Base-by-base conservation (phyloP, 129 eudicot species). In the Logfia minima region DNA sequence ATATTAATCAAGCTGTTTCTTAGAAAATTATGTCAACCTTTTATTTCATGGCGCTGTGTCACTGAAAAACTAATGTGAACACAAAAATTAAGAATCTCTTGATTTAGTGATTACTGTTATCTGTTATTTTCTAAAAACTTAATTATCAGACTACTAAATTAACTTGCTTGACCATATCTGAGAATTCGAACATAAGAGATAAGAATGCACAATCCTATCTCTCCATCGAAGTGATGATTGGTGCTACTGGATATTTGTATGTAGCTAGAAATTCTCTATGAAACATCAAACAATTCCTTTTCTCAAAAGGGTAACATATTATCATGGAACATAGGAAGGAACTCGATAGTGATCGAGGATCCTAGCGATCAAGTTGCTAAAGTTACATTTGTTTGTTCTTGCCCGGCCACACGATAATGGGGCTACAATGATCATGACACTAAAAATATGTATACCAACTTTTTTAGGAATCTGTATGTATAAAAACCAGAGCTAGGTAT, bases 301-400 rank as follows among this genome's bases (percentile, higher is more conserved):
- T 16, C 19, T 45, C 17, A 60, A 48, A 70, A 43, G 56, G 13
- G 24, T 10, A 21, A 69, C 2, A 65, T 29, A 70, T 48, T 26
- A 70, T 70, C 26, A 70, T 70, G 75, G 75, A 70, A 70, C 75
- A 70, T 51, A 45, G 75, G 75, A 70, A 70, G 51, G 41, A 70
- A 28, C 23, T 16, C 8, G 75, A 70, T 70, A 26, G 75, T 28
- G 62, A 70, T 51, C 28, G 75, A 45, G 75, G 41, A 70, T 70
- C 41, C 63, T 48, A 24, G 8, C 7, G 75, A 24, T 45, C 75
- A 70, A 70, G 43, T 70, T 70, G 75, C 43, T 1, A 70, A 70
- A 48, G n/a, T 24, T 10, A 29, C 43, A 23, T 70, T 48, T 70
- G 61, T 48, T 6, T 37, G 75, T 22, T 45, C 61, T 45, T 51